Conservation (phyloP, 345 rosid species). For the Arabidopsis arenosa region DNA sequence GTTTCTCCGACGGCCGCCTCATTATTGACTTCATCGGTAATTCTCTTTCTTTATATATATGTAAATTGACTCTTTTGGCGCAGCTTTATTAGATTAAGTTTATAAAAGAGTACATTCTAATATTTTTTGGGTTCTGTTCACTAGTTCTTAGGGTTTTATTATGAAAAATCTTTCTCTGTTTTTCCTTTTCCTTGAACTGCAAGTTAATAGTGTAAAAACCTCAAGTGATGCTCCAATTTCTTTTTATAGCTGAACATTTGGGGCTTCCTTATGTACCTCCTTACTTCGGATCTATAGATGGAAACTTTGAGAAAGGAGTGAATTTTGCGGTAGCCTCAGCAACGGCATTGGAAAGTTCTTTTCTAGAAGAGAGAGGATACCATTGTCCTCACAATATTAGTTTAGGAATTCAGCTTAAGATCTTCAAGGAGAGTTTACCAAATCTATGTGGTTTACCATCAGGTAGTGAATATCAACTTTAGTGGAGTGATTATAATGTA, state of each 20-base stretch:
- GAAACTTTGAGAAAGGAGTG: constrained; percentile 47
- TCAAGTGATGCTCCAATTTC: too few species aligned
- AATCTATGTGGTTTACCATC: constrained; percentile 45
- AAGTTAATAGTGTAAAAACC: too few species aligned
- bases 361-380: constrained; percentile 42
- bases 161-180: background rate
- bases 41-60: background rate
- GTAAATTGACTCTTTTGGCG: too few species aligned
- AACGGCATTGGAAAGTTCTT: constrained; percentile 46
- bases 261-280: constrained; percentile 54
- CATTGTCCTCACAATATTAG: constrained; percentile 26
- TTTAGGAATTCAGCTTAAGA: constrained; percentile 46
- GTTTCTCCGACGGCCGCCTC: too few species aligned
- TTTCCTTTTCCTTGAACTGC: background rate
- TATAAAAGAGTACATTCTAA: too few species aligned
- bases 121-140: too few species aligned
- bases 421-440: constrained; percentile 49
- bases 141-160: too few species aligned
- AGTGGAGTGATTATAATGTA: background rate
- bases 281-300: constrained; percentile 38
- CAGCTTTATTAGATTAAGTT: too few species aligned
- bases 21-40: background rate
- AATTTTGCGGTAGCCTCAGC: constrained; percentile 62
- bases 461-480: constrained; percentile 30
- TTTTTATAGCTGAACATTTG: constrained; percentile 50